Conservation (phyloP, 2,329 filamentous ascomycete species). For the Pseudogymnoascus pannorum region DNA sequence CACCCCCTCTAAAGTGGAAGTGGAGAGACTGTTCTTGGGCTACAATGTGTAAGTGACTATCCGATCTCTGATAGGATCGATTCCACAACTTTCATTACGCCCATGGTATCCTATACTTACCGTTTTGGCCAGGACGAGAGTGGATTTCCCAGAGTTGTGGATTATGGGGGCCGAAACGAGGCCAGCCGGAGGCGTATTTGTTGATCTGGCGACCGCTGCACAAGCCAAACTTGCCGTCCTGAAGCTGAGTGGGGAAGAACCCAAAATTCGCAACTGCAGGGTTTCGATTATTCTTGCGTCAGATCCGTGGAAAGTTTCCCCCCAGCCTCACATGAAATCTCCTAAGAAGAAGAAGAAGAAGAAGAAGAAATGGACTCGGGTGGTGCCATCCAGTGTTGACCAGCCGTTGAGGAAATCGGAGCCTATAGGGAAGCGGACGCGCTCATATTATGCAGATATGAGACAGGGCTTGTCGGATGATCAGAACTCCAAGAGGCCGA, state of each 20-base stretch:
- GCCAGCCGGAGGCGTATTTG: background rate
- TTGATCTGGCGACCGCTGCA: background rate
- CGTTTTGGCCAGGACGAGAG: background rate
- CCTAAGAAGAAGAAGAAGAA: background rate
- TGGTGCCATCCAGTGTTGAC: background rate
- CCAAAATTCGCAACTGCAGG: background rate
- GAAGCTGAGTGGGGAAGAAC: background rate
- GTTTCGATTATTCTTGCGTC: background rate
- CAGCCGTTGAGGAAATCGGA: background rate
- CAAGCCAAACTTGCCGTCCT: background rate
- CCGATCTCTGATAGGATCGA: background rate
- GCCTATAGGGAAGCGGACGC: background rate
- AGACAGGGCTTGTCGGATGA: background rate
- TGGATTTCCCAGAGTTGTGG: background rate
- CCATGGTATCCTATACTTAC: background rate
- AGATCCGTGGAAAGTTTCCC: background rate
- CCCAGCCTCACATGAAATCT: background rate
- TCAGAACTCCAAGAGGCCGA: background rate
- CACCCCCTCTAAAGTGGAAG: background rate
- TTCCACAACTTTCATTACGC: background rate
- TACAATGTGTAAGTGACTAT: background rate
- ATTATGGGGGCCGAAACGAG: background rate
- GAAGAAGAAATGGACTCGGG: no score
- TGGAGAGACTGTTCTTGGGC: background rate
- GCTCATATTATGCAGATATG: background rate